A percentile compares a stretch with the other conserved stretches of the same genome.
phyloP scores from a whole-genome alignment of 2,329 filamentous ascomycete genomes.

The Lasiodiplodia gonubiensis region DNA sequence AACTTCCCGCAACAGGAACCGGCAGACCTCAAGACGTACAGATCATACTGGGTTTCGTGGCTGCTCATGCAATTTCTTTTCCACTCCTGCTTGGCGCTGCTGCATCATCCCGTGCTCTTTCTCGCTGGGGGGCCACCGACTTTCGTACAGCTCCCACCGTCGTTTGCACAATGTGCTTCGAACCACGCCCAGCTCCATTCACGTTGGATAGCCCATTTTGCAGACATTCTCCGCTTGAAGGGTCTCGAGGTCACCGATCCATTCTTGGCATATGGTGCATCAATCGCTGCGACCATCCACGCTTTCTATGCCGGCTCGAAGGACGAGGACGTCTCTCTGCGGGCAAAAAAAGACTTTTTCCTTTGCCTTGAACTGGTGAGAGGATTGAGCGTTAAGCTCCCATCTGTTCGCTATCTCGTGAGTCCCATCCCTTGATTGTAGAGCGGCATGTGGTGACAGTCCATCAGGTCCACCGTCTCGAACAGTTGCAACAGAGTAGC shows the following conservation, averaged over 20 bases:
- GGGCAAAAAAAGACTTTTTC: background rate
- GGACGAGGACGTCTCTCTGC: slow-evolving; percentile 2
- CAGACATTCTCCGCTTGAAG: background rate
- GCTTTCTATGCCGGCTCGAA: background rate
- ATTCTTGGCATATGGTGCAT: background rate
- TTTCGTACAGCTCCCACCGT: background rate
- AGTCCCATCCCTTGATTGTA: background rate
- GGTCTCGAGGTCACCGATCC: background rate
- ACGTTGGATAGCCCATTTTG: background rate
- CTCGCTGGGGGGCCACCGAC: background rate
- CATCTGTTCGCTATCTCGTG: background rate
- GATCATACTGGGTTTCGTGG: background rate
- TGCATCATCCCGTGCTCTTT: slow-evolving; percentile 5
- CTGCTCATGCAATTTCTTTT: slow-evolving; percentile 10
- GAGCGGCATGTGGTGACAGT: background rate
- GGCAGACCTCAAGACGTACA: background rate
- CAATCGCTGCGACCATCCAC: background rate
- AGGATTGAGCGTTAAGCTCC: background rate
- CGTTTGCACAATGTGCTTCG: background rate
- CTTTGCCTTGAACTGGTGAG: background rate
- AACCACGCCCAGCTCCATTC: background rate
- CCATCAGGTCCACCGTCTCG: background rate
- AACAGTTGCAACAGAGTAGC: background rate
- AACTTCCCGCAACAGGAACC: background rate
- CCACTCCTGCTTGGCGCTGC: slow-evolving; percentile 4